These are phyloP conservation scores for Cadophora gregata DNA, from an alignment of 2,329 filamentous ascomycete genomes.

Conservation along the genomic window DNA sequence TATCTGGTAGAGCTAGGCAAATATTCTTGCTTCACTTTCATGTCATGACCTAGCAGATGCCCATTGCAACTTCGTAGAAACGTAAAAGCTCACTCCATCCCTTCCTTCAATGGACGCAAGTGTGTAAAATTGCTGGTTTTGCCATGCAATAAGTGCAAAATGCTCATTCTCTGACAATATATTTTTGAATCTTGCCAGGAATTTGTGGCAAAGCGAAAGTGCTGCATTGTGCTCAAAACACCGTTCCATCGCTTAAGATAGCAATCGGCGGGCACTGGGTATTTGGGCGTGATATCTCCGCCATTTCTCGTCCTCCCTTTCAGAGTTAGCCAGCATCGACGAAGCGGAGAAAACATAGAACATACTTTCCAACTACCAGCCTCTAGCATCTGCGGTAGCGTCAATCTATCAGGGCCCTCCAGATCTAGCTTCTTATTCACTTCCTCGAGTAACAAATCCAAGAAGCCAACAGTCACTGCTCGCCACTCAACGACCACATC, in stretches of 20 bases:
- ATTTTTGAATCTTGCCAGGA: neutral
- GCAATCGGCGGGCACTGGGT: conserved; percentile 87
- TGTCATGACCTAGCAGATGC: neutral
- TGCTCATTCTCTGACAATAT: neutral
- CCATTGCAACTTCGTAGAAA: neutral
- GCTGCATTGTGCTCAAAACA: conserved; percentile 68
- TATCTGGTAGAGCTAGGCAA: neutral
- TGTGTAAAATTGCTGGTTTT: neutral
- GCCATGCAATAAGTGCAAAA: neutral
- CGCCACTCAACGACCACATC: conserved; percentile 84
- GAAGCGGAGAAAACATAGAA: conserved; percentile 23
- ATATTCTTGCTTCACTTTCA: neutral
- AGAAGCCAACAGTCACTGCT: conserved; percentile 74
- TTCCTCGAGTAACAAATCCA: conserved; percentile 72
- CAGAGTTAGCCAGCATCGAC: conserved; percentile 26
- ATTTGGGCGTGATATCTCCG: conserved; percentile 92
- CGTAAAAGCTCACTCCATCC: neutral
- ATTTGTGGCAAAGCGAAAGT: neutral
- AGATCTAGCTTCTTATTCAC: conserved; percentile 74
- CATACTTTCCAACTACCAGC: conserved; percentile 97
- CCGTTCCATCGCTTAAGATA: conserved; percentile 94
- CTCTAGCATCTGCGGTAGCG: conserved; percentile 87
- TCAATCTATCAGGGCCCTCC: conserved; percentile 72
- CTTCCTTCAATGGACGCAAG: neutral
- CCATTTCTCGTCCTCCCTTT: conserved; percentile 90